These are phyloP conservation scores for Ettlia oleoabundans DNA, from an alignment of 139 green algal species.

Conservation along the genomic window DNA sequence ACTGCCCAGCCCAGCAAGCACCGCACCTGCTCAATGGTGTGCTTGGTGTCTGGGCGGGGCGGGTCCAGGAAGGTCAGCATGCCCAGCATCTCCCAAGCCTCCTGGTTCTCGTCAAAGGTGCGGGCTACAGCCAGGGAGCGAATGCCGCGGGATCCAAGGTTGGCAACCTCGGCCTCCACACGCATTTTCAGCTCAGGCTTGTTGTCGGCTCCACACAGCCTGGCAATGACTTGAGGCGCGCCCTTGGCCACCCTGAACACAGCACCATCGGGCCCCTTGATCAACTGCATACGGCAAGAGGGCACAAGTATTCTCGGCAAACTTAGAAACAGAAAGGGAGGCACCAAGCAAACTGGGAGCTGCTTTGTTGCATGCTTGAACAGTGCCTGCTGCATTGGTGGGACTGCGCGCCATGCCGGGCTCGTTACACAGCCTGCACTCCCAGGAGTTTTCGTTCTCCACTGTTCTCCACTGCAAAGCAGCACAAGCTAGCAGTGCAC, in stretches of 20 bases:
- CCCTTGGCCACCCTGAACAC: constrained; percentile 82
- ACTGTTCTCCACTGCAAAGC: too few species aligned
- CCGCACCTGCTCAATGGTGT: constrained; percentile 68
- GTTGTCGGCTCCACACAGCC: constrained; percentile 55
- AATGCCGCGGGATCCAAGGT: constrained; percentile 79
- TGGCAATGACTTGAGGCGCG: constrained; percentile 59
- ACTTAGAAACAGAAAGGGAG: too few species aligned
- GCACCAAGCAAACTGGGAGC: too few species aligned
- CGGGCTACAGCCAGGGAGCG: constrained; percentile 77
- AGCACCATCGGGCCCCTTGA: constrained; percentile 61
- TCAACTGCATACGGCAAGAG: constrained; percentile 11
- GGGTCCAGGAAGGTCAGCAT: constrained; percentile 92
- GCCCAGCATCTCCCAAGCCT: constrained; percentile 75
- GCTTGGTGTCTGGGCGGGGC: constrained; percentile 83
- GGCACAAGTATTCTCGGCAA: too few species aligned
- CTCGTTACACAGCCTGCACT: too few species aligned
- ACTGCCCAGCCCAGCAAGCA: too few species aligned
- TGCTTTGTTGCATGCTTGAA: too few species aligned
- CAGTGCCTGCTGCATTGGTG: too few species aligned
- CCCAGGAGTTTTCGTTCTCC: too few species aligned
- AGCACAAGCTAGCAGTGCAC: neutral
- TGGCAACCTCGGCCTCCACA: constrained; percentile 57
- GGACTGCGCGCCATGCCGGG: too few species aligned
- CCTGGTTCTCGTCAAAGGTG: constrained; percentile 46
- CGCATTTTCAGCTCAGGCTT: constrained; percentile 46